Evolutionary conservation across 306 rosid genomes (phyloP).

Genomic region (Cucurbita moschata): DNA sequence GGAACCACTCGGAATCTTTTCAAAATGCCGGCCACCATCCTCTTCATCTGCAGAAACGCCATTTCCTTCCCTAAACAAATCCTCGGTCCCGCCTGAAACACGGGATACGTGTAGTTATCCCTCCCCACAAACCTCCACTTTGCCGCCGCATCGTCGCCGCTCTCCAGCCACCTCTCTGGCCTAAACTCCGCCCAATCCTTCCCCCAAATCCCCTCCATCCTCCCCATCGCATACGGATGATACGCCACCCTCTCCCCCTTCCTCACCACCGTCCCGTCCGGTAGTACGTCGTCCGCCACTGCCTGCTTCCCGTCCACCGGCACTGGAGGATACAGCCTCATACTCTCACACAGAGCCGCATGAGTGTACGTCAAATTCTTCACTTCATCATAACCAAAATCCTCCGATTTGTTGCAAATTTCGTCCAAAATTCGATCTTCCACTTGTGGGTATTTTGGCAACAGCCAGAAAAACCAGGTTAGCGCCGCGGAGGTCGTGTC

Average conservation of each 20-base stretch:
- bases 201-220: constrained; percentile 54
- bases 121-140: constrained; percentile 40
- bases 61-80: constrained; percentile 62
- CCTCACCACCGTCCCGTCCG: constrained; percentile 45
- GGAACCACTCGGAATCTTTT: constrained; percentile 39
- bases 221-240: constrained; percentile 48
- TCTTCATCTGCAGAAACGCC: constrained; percentile 84
- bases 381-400: constrained; percentile 20
- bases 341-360: constrained; percentile 56
- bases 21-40: constrained; percentile 35
- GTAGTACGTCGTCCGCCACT: constrained; percentile 29
- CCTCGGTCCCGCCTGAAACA: constrained; percentile 79
- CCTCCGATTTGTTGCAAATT: constrained; percentile 2
- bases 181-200: constrained; percentile 38
- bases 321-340: constrained; percentile 60
- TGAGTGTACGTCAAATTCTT: constrained; percentile 51
- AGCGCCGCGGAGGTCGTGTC: constrained; percentile 48
- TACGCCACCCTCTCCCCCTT: constrained; percentile 42
- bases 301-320: constrained; percentile 30
- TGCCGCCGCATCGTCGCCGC: not conserved
- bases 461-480: constrained; percentile 66
- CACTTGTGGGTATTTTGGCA: constrained; percentile 21
- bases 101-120: constrained; percentile 41
- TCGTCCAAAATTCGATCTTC: constrained; percentile 28
- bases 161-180: constrained; percentile 56